Percentiles rank a stretch among this genome's conserved stretches.
Conservation (phyloP, 1,284 basidiomycete species). For the Cryptococcus hybrid region DNA sequence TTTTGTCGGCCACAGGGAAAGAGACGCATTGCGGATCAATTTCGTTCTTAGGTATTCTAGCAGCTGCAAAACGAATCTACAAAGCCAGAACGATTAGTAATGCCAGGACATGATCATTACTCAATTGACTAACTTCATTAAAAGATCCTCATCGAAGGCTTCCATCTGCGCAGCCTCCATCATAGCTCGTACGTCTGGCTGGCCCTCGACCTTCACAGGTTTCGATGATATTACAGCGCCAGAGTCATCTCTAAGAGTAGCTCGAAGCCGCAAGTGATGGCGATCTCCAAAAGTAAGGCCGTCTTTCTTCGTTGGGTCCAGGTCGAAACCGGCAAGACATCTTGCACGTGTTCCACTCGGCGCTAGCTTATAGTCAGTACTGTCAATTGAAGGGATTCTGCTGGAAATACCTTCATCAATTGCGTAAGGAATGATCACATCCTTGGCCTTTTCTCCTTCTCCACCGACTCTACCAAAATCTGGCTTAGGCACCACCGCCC, state of each 20-base stretch:
- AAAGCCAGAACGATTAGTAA: not conserved
- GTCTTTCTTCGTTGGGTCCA: conserved; percentile 37
- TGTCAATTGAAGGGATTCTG: not conserved
- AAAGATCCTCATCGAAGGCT: conserved; percentile 48
- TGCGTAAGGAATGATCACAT: conserved; percentile 49
- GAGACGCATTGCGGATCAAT: conserved; percentile 20
- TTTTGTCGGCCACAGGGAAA: conserved; percentile 23
- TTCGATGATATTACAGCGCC: conserved; percentile 15
- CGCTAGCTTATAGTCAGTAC: conserved; percentile 15
- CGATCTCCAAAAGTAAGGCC: conserved; percentile 37
- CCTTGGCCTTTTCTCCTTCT: conserved; percentile 35
- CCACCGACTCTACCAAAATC: conserved; percentile 29
- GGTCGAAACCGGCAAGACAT: conserved; percentile 43
- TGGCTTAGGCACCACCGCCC: conserved; percentile 43
- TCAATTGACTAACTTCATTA: conserved; percentile 30
- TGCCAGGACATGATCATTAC: not conserved
- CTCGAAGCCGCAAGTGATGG: conserved; percentile 25
- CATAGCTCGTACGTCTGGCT: conserved; percentile 16
- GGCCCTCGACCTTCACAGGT: conserved; percentile 1
- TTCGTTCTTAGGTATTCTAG: conserved; percentile 14
- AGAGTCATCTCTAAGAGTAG: conserved; percentile 16
- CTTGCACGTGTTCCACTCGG: conserved; percentile 23
- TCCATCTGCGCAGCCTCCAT: conserved; percentile 44
- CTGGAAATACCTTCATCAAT: conserved; percentile 42
- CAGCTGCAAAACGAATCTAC: conserved; percentile 28